Base-by-base conservation (phyloP, 2,329 filamentous ascomycete genomes). In the Madurella mycetomatis region DNA sequence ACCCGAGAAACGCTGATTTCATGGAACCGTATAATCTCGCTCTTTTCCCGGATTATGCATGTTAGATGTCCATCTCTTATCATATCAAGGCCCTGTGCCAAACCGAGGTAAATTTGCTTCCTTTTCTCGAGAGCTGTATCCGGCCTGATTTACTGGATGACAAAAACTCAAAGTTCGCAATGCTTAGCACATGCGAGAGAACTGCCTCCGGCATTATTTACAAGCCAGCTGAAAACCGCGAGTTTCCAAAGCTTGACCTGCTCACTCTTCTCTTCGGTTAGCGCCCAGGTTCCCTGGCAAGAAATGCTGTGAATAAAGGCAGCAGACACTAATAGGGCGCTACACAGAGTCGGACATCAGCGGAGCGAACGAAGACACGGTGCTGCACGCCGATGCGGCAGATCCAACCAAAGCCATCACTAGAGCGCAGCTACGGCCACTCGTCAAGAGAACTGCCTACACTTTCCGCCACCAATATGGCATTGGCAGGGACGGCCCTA, bases 351-450 rank as follows among this genome's bases (percentile, higher is more conserved):
- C 67, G 15, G 55, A 70, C 30, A 56, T 65, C 4, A 66, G 65
- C 41, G 58, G 56, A 1, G 64, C 69, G 12, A 62, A 73, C 18
- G 76, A 81, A 44, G 72, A 81, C 49, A 79, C 77, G 0, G 62
- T 78, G 2, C 67, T 86, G 4, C 81, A 85, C 64, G 72, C 75
- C 42, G 81, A 84, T 60, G 83, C 84, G 0, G 73, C 74, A 5
- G 71, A 84, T 47, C 79, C 82, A 0, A 70, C 69, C n/a, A 73
- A 77, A 49, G 63, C 66, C 51, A 68, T 86, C 53, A 85, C 77
- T 45, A 84, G 80, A 64, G 69, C 73, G 1, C 70, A 74, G 31
- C 72, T 78, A 2, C 75, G 77, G 4, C 62, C 65, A 9, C 69
- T 81, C 11, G 76, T 78, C 9, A 74, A 79, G 58, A 73, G 76